Evolutionary conservation across 2,329 filamentous ascomycete genomes (phyloP).

Genomic region (Sordariomycetes sp.): DNA sequence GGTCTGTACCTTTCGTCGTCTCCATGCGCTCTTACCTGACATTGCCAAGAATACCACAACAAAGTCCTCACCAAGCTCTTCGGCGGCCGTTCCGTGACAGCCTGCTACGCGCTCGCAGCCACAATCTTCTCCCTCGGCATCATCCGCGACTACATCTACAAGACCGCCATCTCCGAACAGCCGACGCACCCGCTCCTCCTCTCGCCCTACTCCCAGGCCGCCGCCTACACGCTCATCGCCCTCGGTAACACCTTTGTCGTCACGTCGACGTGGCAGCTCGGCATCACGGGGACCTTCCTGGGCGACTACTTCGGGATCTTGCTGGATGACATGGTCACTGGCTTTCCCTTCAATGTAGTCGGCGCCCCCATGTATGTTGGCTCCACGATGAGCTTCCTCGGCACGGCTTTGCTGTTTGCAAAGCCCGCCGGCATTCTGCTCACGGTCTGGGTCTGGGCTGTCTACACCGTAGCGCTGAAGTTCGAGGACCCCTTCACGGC

Average conservation of each 20-base stretch:
- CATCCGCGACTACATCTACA: slow-evolving; percentile 80
- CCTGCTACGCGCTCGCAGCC: slow-evolving; percentile 82
- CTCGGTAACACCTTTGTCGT: slow-evolving; percentile 78
- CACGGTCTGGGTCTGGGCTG: slow-evolving; percentile 62
- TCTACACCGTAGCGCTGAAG: slow-evolving; percentile 72
- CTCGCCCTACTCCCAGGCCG: slow-evolving; percentile 45
- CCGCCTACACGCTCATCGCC: slow-evolving; percentile 63
- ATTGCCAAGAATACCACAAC: slow-evolving; percentile 70
- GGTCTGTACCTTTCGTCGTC: slow-evolving; percentile 36
- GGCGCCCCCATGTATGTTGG: slow-evolving; percentile 95
- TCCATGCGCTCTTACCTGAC: neutral
- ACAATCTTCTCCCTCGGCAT: slow-evolving; percentile 90
- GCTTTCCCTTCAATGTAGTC: slow-evolving; percentile 91
- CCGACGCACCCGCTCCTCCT: slow-evolving; percentile 68
- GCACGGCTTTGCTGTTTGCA: slow-evolving; percentile 73
- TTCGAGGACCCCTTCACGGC: slow-evolving; percentile 95
- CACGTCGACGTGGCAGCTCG: slow-evolving; percentile 82
- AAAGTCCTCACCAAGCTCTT: slow-evolving; percentile 84
- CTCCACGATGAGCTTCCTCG: slow-evolving; percentile 84
- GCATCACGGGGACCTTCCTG: slow-evolving; percentile 90
- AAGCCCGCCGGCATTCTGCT: slow-evolving; percentile 80
- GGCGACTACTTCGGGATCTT: slow-evolving; percentile 98
- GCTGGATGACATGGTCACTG: slow-evolving; percentile 89
- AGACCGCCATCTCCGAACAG: slow-evolving; percentile 66
- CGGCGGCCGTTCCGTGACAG: slow-evolving; percentile 64